Base-by-base conservation (phyloP, 164 flowering plant species). In the Buxus sempervirens region DNA sequence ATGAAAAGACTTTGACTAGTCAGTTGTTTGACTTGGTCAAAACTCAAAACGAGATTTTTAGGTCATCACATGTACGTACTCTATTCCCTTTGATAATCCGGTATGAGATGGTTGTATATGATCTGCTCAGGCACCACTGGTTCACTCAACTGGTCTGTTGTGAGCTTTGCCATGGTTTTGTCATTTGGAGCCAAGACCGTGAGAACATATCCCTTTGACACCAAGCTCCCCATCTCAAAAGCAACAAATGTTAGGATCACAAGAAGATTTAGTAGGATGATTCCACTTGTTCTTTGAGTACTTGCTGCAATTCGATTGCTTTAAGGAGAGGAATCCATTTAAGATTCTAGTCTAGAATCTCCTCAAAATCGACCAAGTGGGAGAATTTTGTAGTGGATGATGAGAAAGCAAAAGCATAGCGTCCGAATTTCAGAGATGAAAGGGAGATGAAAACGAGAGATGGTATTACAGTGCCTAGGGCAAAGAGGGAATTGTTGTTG, bases 61-160 rank as follows among this genome's bases (percentile, higher is more conserved):
- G n/a, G n/a, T n/a, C n/a, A n/a, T n/a, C n/a, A n/a, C n/a, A n/a
- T 90, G 70, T 90, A 90, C 96, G 88, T 90, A 61, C 96, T 90
- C 83, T 90, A 93, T 73, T 90, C 96, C 58, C 93, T 90, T 73
- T 90, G 96, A 41, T 90, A 90, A 76, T 90, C 96, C 9, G 96
- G 91, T 20, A 90, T 80, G 36, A 90, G 67, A 42, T 90, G 96
- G 72, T 85, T 86, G 45, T 90, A 90, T 77, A 90, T 77, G 9
- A 90, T 90, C 80, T 84, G 86, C 74, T 90, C 96, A 45, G 93
- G 88, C 38, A 91, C 91, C 0, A 92, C 92, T 0, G 96, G 90
- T 64, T 90, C 96, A 63, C 87, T 78, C 74, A 90, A 67, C 72
- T 90, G 91, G 38, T 88, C 96, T 9, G 93, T 79, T 12, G 93